Conservation (phyloP, 352 stramenopile species). For the Phytopythium aichiense region DNA sequence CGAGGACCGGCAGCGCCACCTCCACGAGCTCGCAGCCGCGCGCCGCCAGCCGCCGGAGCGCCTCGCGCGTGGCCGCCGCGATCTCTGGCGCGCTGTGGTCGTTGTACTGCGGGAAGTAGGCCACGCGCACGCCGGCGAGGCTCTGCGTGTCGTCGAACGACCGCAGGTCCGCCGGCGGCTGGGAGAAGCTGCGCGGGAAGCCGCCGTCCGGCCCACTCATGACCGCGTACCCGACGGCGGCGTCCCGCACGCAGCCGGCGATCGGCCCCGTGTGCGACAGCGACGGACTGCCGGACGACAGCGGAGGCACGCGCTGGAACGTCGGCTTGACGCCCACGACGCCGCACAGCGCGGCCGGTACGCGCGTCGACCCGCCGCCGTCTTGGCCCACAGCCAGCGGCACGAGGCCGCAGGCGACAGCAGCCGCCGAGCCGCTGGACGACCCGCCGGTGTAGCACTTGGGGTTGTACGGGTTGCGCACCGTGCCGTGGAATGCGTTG, state of each 20-base stretch:
- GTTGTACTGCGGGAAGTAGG: slow-evolving; percentile 71
- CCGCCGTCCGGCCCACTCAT: slow-evolving; percentile 63
- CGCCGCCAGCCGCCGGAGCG: slow-evolving; percentile 40
- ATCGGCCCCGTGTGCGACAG: slow-evolving; percentile 81
- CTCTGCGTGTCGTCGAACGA: slow-evolving; percentile 57
- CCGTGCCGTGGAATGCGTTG: slow-evolving; percentile 68
- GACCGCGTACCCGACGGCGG: slow-evolving; percentile 80
- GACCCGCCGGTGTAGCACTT: slow-evolving; percentile 87
- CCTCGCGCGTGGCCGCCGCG: slow-evolving; percentile 31
- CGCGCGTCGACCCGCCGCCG: slow-evolving; percentile 87
- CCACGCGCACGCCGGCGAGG: slow-evolving; percentile 67
- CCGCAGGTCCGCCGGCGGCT: slow-evolving; percentile 43
- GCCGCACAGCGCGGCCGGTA: slow-evolving; percentile 84
- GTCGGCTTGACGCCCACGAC: slow-evolving; percentile 88
- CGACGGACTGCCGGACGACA: slow-evolving; percentile 49
- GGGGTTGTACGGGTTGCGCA: slow-evolving; percentile 84
- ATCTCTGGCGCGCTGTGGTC: slow-evolving; percentile 70
- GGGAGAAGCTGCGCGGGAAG: slow-evolving; percentile 41
- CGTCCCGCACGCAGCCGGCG: slow-evolving; percentile 73
- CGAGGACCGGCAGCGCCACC: slow-evolving; percentile 70
- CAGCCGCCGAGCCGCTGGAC: slow-evolving; percentile 85
- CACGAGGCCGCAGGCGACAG: slow-evolving; percentile 83
- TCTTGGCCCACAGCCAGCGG: slow-evolving; percentile 85
- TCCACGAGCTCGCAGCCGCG: slow-evolving; percentile 70
- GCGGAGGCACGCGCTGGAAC: slow-evolving; percentile 66